These are phyloP conservation scores for Solanum pinnatisectum DNA, from an alignment of 257 asterid species.

Conservation along the genomic window DNA sequence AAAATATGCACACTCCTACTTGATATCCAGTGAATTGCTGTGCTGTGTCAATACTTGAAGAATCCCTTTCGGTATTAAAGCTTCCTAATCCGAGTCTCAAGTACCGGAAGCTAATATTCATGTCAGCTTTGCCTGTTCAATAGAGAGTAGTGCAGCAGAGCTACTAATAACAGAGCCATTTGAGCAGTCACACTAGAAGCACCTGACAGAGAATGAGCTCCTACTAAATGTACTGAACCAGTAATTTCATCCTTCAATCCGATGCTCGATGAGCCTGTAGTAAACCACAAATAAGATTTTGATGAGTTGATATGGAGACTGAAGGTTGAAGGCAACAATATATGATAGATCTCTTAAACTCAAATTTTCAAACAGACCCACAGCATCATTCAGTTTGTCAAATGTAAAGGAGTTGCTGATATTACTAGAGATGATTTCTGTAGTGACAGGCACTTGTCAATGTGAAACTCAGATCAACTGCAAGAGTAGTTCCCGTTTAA, in stretches of 20 bases:
- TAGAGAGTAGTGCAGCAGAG: conserved; percentile 33
- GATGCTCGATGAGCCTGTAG: conserved; percentile 86
- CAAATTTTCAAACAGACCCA: neutral
- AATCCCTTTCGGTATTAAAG: neutral
- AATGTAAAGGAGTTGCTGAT: neutral
- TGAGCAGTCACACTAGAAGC: conserved; percentile 20
- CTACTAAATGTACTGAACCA: conserved; percentile 98
- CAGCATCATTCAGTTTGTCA: neutral
- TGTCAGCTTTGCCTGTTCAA: conserved; percentile 10
- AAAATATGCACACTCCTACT: neutral
- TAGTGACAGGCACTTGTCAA: neutral
- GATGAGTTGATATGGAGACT: neutral
- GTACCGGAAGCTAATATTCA: neutral
- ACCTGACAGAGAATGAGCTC: conserved; percentile 66
- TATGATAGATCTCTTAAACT: neutral
- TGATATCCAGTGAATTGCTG: neutral
- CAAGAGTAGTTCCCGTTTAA: neutral
- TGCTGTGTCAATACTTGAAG: neutral
- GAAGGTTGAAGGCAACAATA: neutral
- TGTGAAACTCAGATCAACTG: neutral
- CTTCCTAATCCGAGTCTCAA: neutral
- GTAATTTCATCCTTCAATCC: conserved; percentile 90
- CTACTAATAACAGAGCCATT: conserved; percentile 17
- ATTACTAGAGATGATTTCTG: neutral
- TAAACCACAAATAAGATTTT: neutral